Evolutionary conservation across 2,329 filamentous ascomycete species (phyloP).

Genomic region (Colletotrichum abscissum): DNA sequence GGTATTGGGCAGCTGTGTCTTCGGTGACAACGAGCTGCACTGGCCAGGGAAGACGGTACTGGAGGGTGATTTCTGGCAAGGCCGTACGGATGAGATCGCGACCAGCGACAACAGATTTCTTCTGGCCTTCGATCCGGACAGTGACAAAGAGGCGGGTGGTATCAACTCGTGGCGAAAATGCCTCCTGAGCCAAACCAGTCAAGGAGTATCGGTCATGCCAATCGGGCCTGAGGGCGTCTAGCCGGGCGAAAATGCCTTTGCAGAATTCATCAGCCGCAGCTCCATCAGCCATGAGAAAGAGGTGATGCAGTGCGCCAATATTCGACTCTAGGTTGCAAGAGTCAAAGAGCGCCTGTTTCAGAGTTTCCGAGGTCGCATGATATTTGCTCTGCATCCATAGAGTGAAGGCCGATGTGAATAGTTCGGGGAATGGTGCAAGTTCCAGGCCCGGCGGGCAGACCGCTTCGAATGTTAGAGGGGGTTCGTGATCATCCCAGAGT

Average conservation of each 20-base stretch:
- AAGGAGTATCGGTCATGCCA: conserved; percentile 89
- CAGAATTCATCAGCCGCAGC: conserved; percentile 74
- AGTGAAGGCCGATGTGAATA: conserved; percentile 78
- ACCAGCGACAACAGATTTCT: conserved; percentile 56
- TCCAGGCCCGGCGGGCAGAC: conserved; percentile 61
- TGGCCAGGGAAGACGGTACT: conserved; percentile 76
- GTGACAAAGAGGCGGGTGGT: conserved; percentile 71
- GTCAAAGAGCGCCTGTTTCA: conserved; percentile 75
- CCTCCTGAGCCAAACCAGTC: conserved; percentile 80
- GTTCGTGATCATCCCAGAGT: conserved; percentile 51
- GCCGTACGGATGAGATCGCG: conserved; percentile 49
- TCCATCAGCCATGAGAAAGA: conserved; percentile 85
- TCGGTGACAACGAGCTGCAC: conserved; percentile 79
- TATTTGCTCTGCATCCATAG: conserved; percentile 83
- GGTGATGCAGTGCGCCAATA: conserved; percentile 73
- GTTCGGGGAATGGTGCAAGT: conserved; percentile 77
- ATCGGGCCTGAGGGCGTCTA: conserved; percentile 68
- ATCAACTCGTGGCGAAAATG: conserved; percentile 71
- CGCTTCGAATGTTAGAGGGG: conserved; percentile 65
- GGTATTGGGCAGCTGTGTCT: conserved; percentile 73
- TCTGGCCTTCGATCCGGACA: conserved; percentile 54
- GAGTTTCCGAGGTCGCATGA: conserved; percentile 72
- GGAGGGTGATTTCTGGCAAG: conserved; percentile 72
- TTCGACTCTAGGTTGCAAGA: conserved; percentile 74
- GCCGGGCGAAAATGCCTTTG: conserved; percentile 76